phyloP scores from a whole-genome alignment of 768 basidiomycete genomes.

The Suillus fuscotomentosus region DNA sequence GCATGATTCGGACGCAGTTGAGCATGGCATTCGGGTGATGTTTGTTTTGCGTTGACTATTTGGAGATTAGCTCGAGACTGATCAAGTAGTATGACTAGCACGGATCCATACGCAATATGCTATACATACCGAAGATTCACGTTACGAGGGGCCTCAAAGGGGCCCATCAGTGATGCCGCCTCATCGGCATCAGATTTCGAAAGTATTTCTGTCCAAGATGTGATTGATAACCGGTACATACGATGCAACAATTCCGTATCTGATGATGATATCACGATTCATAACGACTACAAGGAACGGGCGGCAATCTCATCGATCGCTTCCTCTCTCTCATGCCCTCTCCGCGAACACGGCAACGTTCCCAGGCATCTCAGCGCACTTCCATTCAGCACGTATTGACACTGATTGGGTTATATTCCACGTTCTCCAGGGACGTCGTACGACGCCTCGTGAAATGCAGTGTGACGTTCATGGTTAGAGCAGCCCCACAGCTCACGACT shows the following conservation, averaged over 20 bases:
- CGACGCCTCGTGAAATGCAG: constrained; percentile 1
- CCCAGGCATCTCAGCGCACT: neutral
- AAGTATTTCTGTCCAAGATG: neutral
- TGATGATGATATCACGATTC: neutral
- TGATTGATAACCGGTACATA: neutral
- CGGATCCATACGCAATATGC: neutral
- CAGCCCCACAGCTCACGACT: neutral
- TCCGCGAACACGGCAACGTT: neutral
- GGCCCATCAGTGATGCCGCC: neutral
- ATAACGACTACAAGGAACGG: neutral
- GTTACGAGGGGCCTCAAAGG: neutral
- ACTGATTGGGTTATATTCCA: constrained; percentile 2
- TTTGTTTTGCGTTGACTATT: neutral
- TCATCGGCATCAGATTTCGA: constrained; percentile 1
- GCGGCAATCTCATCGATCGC: neutral
- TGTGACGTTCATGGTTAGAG: neutral
- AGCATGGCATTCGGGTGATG: neutral
- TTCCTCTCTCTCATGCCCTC: neutral
- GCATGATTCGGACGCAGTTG: neutral
- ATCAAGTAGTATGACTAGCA: neutral
- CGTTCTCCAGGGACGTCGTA: constrained; percentile 3
- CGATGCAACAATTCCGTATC: neutral
- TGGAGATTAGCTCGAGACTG: neutral
- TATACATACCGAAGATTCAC: neutral
- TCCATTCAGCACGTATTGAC: neutral